Base-by-base conservation (phyloP, 176 grass and related monocot genomes). In the Oryza coarctata region DNA sequence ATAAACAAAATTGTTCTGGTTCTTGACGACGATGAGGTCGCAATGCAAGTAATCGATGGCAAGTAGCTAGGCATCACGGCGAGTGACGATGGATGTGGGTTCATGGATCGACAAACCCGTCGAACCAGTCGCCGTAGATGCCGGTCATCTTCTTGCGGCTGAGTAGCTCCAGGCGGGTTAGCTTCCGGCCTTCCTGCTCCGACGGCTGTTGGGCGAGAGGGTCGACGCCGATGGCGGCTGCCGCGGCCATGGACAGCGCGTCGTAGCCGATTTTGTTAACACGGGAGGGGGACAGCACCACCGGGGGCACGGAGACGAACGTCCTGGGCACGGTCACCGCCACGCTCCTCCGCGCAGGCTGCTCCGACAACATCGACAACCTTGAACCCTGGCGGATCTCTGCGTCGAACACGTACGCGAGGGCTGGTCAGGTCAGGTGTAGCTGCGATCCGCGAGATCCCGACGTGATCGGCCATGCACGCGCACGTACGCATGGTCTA, bases 111-210 rank as follows among this genome's bases (percentile, higher is more conserved):
- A n/a, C 50, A n/a, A 8, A 8, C 43, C 62, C n/a, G 44, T 74
- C 84, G 58, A 62, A 73, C 83, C 60, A 90, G 88, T 90, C 84
- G 74, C 74, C 84, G 68, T 90, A 86, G 84, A 90, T 74, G 62
- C 74, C 68, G 2, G 20, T 39, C 47, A 3, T 44, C 72, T 71
- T 84, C 34, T 72, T 78, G 30, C 45, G n/a, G 57, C 72, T 45
- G 0, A 89, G 73, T 0, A 66, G 12, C 82, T 50, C 58, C 33
- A 89, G 82, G 28, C 41, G 66, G 41, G 11, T 61, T 40, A 41
- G 22, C 65, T 81, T 76, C 63, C 18, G 38, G 3, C 58, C 73
- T 30, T 28, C 57, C 52, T 69, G 29, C n/a, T 71, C 47, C 66
- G 45, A 33, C 47, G 5, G 40, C 38, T 13, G 58, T n/a, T 76